Evolutionary conservation across 768 basidiomycete genomes (phyloP).

Genomic region (Russula lepida): DNA sequence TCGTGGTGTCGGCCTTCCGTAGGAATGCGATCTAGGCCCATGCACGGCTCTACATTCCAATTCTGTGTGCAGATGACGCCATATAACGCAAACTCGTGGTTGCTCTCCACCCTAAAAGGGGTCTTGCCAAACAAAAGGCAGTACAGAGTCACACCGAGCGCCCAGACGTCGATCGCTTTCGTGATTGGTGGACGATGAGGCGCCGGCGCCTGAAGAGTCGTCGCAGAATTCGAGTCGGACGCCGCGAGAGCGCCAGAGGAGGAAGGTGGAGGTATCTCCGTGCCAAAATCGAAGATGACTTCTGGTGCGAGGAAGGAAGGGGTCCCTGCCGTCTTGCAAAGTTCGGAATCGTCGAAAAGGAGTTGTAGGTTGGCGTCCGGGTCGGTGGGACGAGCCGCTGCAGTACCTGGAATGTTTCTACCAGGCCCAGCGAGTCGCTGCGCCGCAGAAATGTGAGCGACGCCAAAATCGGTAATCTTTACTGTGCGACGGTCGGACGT

Average conservation of each 20-base stretch:
- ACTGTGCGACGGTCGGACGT: conserved; percentile 77
- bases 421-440: conserved; percentile 66
- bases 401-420: conserved; percentile 15
- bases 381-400: not conserved
- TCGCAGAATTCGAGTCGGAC: conserved; percentile 29
- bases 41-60: conserved; percentile 55
- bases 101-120: conserved; percentile 57
- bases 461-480: conserved; percentile 98
- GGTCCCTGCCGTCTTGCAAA: conserved; percentile 88
- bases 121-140: conserved; percentile 84
- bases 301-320: conserved; percentile 97
- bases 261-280: conserved; percentile 20
- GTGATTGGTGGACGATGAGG: conserved; percentile 53
- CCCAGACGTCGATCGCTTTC: conserved; percentile 96
- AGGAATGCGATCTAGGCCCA: conserved; percentile 62
- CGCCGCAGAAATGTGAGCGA: conserved; percentile 91
- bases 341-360: conserved; percentile 74
- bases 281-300: conserved; percentile 59
- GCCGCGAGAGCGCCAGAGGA: conserved; percentile 28
- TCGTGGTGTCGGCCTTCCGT: conserved; percentile 54
- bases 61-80: conserved; percentile 68
- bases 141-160: conserved; percentile 91
- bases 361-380: conserved; percentile 44
- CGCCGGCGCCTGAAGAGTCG: conserved; percentile 25
- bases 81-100: conserved; percentile 70